phyloP scores from a whole-genome alignment of 2,329 filamentous ascomycete species.

The Diaporthe capsici region DNA sequence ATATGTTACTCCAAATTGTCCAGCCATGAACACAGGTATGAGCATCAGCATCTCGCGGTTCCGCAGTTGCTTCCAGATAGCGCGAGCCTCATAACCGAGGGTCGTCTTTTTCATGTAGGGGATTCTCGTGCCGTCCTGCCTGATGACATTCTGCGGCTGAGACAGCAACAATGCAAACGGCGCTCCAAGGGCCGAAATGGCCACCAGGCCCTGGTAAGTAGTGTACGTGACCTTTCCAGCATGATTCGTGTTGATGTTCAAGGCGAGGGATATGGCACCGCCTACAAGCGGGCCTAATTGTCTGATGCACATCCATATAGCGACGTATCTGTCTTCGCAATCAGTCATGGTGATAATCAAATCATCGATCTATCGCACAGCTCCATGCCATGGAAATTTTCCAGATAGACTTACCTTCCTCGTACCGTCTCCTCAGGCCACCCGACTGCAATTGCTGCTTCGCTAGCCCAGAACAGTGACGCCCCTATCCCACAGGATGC shows the following conservation, averaged over 20 bases:
- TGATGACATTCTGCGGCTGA: conserved; percentile 59
- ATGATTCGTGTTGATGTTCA: conserved; percentile 57
- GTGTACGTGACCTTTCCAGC: conserved; percentile 54
- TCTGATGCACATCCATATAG: conserved; percentile 60
- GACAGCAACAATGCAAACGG: conserved; percentile 59
- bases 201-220: conserved; percentile 62
- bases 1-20: conserved; percentile 49
- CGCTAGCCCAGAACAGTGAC: conserved; percentile 77
- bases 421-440: conserved; percentile 75
- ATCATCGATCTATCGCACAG: not conserved
- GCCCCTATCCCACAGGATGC: conserved; percentile 74
- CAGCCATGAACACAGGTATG: conserved; percentile 47
- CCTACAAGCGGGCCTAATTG: conserved; percentile 62
- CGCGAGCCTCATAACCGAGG: conserved; percentile 50
- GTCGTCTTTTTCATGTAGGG: conserved; percentile 48
- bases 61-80: conserved; percentile 53
- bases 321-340: conserved; percentile 58
- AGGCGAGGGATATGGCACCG: conserved; percentile 63
- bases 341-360: not conserved
- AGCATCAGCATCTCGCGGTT: conserved; percentile 54
- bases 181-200: conserved; percentile 61
- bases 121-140: conserved; percentile 57
- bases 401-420: conserved; percentile 52
- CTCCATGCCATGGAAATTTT: no score
- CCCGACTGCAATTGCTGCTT: conserved; percentile 74